phyloP scores from a whole-genome alignment of 2,329 filamentous ascomycete species.

The Pseudopyricularia cyperi region DNA sequence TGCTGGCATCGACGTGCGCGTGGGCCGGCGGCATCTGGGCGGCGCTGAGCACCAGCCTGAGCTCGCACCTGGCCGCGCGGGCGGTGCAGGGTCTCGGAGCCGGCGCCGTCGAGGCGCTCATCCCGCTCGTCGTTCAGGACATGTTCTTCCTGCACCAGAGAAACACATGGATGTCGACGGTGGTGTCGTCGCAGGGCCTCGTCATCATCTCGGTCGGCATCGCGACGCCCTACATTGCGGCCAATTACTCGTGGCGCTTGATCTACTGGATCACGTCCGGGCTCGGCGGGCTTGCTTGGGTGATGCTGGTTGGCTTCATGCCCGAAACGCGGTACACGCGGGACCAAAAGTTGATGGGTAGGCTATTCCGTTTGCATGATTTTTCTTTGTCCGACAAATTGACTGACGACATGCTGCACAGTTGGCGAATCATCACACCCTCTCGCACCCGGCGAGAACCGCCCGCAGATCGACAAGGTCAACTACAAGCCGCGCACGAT shows the following conservation, averaged over 20 bases:
- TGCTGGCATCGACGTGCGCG: slow-evolving; percentile 17
- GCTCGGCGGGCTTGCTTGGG: slow-evolving; percentile 18
- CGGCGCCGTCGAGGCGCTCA: slow-evolving; percentile 20
- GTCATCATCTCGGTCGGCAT: slow-evolving; percentile 17
- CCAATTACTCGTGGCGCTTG: slow-evolving; percentile 18
- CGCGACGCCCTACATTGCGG: slow-evolving; percentile 16
- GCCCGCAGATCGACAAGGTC: slow-evolving; percentile 14
- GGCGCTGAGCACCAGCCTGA: slow-evolving; percentile 13
- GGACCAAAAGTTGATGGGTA: slow-evolving; percentile 16
- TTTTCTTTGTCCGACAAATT: neutral
- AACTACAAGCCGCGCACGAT: slow-evolving; percentile 13
- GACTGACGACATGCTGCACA: neutral
- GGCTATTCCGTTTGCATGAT: neutral
- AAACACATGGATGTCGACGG: slow-evolving; percentile 17
- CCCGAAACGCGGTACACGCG: slow-evolving; percentile 21
- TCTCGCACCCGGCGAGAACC: slow-evolving; percentile 12
- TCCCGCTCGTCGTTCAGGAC: slow-evolving; percentile 24
- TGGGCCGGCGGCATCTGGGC: slow-evolving; percentile 23
- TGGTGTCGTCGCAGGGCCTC: slow-evolving; percentile 16
- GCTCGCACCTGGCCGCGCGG: slow-evolving; percentile 17
- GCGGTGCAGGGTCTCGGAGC: slow-evolving; percentile 21
- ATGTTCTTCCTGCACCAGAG: slow-evolving; percentile 25
- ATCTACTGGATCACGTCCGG: slow-evolving; percentile 20
- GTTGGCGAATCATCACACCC: neutral
- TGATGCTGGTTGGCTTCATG: slow-evolving; percentile 17